Percentiles rank a stretch among this genome's conserved stretches.
These are phyloP conservation scores for Raphanus raphanistrum DNA, from an alignment of 345 rosid genomes.

Conservation along the genomic window DNA sequence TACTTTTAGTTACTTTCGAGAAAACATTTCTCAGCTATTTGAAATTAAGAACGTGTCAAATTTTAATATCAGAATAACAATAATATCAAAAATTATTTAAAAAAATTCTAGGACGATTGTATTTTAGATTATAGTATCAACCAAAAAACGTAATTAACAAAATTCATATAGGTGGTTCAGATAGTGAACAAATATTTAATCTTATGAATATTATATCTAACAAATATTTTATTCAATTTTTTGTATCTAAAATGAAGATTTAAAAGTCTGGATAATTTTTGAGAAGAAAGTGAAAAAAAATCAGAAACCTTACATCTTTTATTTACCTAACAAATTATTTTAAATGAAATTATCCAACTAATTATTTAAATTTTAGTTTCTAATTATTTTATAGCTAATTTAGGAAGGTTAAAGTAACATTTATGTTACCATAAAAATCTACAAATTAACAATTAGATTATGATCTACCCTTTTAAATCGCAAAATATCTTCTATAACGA, in stretches of 20 bases:
- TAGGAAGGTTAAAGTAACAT: too few species aligned
- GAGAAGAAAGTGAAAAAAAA: neutral
- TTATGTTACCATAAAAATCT: too few species aligned
- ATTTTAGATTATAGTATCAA: neutral
- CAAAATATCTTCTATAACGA: too few species aligned
- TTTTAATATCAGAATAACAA: neutral
- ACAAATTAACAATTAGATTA: too few species aligned
- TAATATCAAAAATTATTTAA: neutral
- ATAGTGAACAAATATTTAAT: neutral
- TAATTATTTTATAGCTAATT: too few species aligned
- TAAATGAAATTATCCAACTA: neutral
- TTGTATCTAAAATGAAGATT: neutral
- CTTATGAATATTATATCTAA: neutral
- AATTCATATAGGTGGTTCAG: neutral
- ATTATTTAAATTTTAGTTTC: too few species aligned
- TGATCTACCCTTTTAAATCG: too few species aligned
- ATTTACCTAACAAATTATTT: neutral
- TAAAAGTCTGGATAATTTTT: neutral
- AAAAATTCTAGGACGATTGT: neutral
- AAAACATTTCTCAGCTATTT: neutral
- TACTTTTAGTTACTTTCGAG: neutral
- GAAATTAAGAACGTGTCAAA: neutral
- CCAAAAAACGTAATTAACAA: neutral
- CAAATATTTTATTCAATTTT: neutral
- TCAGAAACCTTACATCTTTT: neutral